Conservation (phyloP, 192 early-diverging fungal species). For the Coemansia guatemalensis region DNA sequence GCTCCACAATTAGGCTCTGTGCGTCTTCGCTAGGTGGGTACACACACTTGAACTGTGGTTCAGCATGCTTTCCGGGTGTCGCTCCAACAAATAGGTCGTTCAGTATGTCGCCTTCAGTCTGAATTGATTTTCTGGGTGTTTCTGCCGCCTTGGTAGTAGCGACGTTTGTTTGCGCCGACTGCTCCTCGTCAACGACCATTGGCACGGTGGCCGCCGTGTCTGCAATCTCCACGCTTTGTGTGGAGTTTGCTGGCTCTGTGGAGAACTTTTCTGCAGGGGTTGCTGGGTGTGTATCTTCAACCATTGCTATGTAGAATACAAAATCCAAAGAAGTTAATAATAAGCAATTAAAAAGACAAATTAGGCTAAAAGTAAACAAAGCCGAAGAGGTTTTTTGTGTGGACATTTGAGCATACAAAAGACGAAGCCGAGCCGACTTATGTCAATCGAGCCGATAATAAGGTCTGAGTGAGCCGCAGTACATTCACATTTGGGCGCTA, state of each 20-base stretch:
- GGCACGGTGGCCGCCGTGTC: not conserved
- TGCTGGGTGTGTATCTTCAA: not conserved
- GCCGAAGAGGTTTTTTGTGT: not conserved
- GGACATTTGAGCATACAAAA: not conserved
- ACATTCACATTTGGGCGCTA: not conserved
- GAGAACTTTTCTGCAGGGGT: not conserved
- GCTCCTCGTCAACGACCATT: slow-evolving; percentile 3
- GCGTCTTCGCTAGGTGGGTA: slow-evolving; percentile 50
- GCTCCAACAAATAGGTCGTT: slow-evolving; percentile 38
- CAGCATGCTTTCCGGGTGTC: slow-evolving; percentile 33
- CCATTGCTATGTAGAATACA: not conserved
- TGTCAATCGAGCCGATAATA: not conserved
- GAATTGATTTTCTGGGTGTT: not conserved
- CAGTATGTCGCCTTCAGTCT: not conserved
- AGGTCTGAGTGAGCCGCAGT: not conserved
- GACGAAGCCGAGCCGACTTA: not conserved
- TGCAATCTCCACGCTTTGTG: not conserved
- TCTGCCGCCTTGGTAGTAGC: not conserved
- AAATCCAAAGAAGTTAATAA: not conserved
- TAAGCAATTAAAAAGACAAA: not conserved
- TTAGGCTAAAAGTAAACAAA: not conserved
- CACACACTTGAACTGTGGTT: slow-evolving; percentile 38
- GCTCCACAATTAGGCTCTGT: slow-evolving; percentile 63
- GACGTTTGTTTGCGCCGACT: not conserved
- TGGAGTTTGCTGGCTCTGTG: not conserved